These are phyloP conservation scores for Pseudocercospora musae DNA, from an alignment of 2,329 filamentous ascomycete species.

Conservation along the genomic window DNA sequence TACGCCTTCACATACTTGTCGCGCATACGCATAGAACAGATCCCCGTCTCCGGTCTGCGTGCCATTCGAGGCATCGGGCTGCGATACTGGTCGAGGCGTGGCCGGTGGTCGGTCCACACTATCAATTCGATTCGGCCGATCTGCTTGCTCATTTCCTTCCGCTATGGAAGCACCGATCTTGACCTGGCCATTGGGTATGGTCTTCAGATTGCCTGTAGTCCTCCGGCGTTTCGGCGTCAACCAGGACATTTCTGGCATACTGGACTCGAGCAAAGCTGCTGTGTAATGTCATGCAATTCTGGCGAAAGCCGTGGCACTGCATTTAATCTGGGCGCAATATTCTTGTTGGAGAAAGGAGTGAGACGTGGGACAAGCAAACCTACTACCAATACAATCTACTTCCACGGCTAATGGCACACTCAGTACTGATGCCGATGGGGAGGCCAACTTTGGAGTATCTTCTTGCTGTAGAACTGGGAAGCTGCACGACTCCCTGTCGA, in stretches of 20 bases:
- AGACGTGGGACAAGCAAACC: not conserved
- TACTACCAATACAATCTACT: slow-evolving; percentile 2
- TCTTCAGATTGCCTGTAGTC: slow-evolving; percentile 27
- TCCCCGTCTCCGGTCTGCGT: slow-evolving; percentile 18
- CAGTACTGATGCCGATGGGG: slow-evolving; percentile 9
- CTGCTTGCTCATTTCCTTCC: slow-evolving; percentile 3
- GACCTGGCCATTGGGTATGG: slow-evolving; percentile 15
- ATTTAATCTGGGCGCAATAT: not conserved
- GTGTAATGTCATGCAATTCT: not conserved
- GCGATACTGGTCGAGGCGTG: slow-evolving; percentile 9
- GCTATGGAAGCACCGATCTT: not conserved
- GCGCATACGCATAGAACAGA: slow-evolving; percentile 32
- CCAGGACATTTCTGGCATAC: slow-evolving; percentile 21
- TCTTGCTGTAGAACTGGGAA: slow-evolving; percentile 13
- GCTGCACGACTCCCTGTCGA: not conserved
- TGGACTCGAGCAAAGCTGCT: not conserved
- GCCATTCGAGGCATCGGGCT: slow-evolving; percentile 5
- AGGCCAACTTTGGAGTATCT: slow-evolving; percentile 5
- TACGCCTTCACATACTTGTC: slow-evolving; percentile 16
- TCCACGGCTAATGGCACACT: slow-evolving; percentile 12
- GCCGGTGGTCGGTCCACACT: slow-evolving; percentile 11
- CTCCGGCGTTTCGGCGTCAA: slow-evolving; percentile 28
- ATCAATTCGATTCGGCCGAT: not conserved
- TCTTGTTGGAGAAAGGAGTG: not conserved
- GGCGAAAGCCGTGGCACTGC: not conserved